Conservation (phyloP, 768 basidiomycete species). For the Suillus fuscotomentosus region DNA sequence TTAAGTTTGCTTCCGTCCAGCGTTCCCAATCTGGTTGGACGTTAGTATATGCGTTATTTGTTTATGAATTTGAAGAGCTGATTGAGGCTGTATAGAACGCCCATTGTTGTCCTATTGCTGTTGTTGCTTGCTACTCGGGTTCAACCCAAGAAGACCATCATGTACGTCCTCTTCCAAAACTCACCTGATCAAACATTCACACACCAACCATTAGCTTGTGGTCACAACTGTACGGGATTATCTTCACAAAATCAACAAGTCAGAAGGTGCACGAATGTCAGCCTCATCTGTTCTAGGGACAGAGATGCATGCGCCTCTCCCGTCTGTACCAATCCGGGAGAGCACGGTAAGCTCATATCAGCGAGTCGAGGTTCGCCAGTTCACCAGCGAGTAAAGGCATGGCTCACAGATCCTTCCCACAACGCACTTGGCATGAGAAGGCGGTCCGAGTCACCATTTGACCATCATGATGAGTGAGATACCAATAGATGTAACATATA, state of each 20-base stretch:
- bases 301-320: conserved; percentile 29
- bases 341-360: conserved; percentile 27
- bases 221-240: conserved; percentile 68
- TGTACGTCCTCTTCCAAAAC: conserved; percentile 40
- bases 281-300: conserved; percentile 25
- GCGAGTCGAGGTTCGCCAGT: conserved; percentile 23
- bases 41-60: conserved; percentile 32
- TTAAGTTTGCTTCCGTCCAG: conserved; percentile 35
- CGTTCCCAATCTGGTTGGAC: conserved; percentile 85
- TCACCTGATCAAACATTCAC: neutral
- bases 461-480: conserved; percentile 35
- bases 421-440: conserved; percentile 31
- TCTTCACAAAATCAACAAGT: conserved; percentile 51
- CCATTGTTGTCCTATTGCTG: conserved; percentile 78
- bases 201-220: conserved; percentile 46
- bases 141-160: conserved; percentile 79
- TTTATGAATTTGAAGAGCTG: conserved; percentile 5
- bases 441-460: conserved; percentile 39
- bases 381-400: conserved; percentile 31
- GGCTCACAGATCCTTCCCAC: conserved; percentile 30
- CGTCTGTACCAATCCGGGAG: conserved; percentile 26
- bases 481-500: conserved; percentile 16
- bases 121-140: conserved; percentile 79
- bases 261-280: conserved; percentile 17
- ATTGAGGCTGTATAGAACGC: conserved; percentile 52